Base-by-base conservation (phyloP, 768 basidiomycete genomes). In the Amanita pseudoporphyria region DNA sequence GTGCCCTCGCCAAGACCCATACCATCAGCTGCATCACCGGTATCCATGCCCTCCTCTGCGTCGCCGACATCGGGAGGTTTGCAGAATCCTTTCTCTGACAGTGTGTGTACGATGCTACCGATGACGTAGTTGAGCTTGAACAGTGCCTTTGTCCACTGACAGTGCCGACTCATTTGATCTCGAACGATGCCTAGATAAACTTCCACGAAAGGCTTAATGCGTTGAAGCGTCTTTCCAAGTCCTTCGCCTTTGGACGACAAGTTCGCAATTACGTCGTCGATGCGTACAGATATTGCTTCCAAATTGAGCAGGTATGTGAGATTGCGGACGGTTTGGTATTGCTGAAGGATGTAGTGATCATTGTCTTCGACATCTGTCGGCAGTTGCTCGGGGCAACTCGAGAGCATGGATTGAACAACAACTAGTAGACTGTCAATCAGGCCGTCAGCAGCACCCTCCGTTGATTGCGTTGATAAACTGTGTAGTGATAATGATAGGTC, bases 1-100 rank as follows among this genome's bases (percentile, higher is more conserved):
- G 76, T 71, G 1, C 96, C 96, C 56, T 87, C 81, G 2, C 96
- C 96, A 45, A 99, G 67, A 3, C 96, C 96, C 2, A 86, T 78
- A 4, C 95, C 95, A 31, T 75, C 87, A 5, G 72, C 71, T 19
- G 69, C 67, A n/a, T 73, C 71, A 7, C 68, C 63, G 13, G 72
- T 69, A 16, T 72, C 78, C 3, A 74, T 76, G 2, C 64, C 72
- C 5, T 69, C 69, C 1, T 67, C 77, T 14, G 67, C 68, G 4
- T 82, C 82, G 7, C 79, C 77, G 12, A 60, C 62, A 19, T 97
- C 92, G 4, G 79, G 77, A 1, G 96, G 94, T 57, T 84, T 81
- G 66, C 96, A 99, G 69, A 97, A 98, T 3, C 96, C 96, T 62
- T 95, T 78, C 37, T 77, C 79, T 3, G 86, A 80, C 6, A 98